Conservation (phyloP, 176 grass and related monocot species). For the sorghum (Sorghum bicolor) region Sorghum_bicolor_NCBIv3 NC_012871.2:58499501-58500000, state of each 20-base stretch:
- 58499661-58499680: too few relatives aligned
- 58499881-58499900: not conserved
- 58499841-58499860: slow-evolving; percentile 10
- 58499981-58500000: not conserved
- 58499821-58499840: slow-evolving; percentile 18
- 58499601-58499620: too few relatives aligned
- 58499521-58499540: too few relatives aligned
- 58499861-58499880: not conserved
- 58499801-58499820: not conserved
- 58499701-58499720: too few relatives aligned
- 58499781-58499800: not conserved
- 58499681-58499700: too few relatives aligned
- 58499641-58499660: too few relatives aligned
- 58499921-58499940: not conserved
- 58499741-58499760: not conserved
- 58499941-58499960: not conserved
- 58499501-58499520: too few relatives aligned
- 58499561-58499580: too few relatives aligned
- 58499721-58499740: not conserved
- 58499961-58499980: slow-evolving; percentile 1
- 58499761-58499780: not conserved
- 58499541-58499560: too few relatives aligned
- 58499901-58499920: not conserved
- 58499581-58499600: too few relatives aligned
- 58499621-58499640: too few relatives aligned